phyloP scores from a whole-genome alignment of 1,284 basidiomycete species.

The Microbotryum silenes-acaulis region DNA sequence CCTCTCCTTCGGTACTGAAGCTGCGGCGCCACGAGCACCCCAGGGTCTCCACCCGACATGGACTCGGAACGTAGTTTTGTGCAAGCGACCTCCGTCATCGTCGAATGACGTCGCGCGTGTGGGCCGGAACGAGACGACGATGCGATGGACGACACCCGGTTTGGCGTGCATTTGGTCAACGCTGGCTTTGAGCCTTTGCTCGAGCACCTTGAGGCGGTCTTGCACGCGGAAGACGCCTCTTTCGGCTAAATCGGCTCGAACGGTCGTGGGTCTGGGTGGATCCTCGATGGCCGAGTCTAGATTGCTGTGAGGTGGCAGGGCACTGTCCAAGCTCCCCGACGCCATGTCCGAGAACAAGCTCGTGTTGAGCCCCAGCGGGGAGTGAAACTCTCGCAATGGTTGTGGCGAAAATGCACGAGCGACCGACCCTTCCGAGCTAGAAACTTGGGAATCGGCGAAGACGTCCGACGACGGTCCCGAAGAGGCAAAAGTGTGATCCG shows the following conservation, averaged over 20 bases:
- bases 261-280: neutral
- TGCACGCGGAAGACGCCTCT: slow-evolving; percentile 5
- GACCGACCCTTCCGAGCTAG: slow-evolving; percentile 1
- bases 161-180: slow-evolving; percentile 48
- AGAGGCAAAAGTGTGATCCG: neutral
- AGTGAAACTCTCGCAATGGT: neutral
- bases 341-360: neutral
- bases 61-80: slow-evolving; percentile 43
- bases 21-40: slow-evolving; percentile 12
- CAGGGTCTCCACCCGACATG: slow-evolving; percentile 37
- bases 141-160: slow-evolving; percentile 47
- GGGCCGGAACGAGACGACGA: slow-evolving; percentile 46
- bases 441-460: neutral
- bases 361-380: slow-evolving; percentile 1
- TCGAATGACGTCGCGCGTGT: slow-evolving; percentile 36
- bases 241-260: slow-evolving; percentile 9
- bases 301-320: slow-evolving; percentile 15
- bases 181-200: slow-evolving; percentile 40
- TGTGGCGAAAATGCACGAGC: neutral
- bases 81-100: slow-evolving; percentile 41
- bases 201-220: slow-evolving; percentile 37
- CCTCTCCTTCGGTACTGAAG: slow-evolving; percentile 26
- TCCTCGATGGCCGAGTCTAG: neutral
- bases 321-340: slow-evolving; percentile 17
- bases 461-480: neutral